Base-by-base conservation (phyloP, 1,284 basidiomycete genomes). In the Sporisorium iseilematis-ciliati region DNA sequence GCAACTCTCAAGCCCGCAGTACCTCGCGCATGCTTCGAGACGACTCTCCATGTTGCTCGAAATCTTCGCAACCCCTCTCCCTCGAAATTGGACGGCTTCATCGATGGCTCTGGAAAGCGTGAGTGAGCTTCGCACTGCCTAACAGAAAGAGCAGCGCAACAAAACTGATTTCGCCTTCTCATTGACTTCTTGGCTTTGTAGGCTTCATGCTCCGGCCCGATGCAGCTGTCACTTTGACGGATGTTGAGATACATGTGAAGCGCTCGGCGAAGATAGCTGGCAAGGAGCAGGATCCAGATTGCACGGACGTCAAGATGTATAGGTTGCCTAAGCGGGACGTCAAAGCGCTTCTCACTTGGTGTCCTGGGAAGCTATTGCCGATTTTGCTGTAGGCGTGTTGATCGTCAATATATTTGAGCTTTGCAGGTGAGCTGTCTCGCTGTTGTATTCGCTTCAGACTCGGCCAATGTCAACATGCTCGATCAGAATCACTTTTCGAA, bases 21-120 rank as follows among this genome's bases (percentile, higher is more conserved):
- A 1, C 51, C 59, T 38, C 49, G 45, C n/a, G 59, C 51, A 2
- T 61, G 59, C 31, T 61, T 61, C 35, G 41, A 42, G 25, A 54
- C 59, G 4, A 20, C 4, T 2, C 25, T 29, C 26, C 33, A 41
- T 4, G 41, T 62, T 18, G 45, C 35, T 8, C 14, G 11, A 14
- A 49, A 42, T 35, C 45, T 62, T 8, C 8, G 35, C 29, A 10
- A 59, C 35, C 49, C 57, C 20, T 7, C 10, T 2, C 50, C 50
- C 7, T 8, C 49, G 7, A 21, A 2, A 25, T 25, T 59, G 41
- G 2, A 33, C 11, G 59, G 52, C 50, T 48, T 23, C 38, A 55
- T 62, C 20, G 59, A 62, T 14, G 45, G 11, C 21, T 55, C 33
- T 31, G 52, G 52, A 23, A 62, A 42, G 33, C 41, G 59, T 62